A percentile compares a stretch with the other conserved stretches of the same genome.
Conservation (phyloP, 2,329 filamentous ascomycete genomes). For the Pseudovirgaria hyperparasitica region DNA sequence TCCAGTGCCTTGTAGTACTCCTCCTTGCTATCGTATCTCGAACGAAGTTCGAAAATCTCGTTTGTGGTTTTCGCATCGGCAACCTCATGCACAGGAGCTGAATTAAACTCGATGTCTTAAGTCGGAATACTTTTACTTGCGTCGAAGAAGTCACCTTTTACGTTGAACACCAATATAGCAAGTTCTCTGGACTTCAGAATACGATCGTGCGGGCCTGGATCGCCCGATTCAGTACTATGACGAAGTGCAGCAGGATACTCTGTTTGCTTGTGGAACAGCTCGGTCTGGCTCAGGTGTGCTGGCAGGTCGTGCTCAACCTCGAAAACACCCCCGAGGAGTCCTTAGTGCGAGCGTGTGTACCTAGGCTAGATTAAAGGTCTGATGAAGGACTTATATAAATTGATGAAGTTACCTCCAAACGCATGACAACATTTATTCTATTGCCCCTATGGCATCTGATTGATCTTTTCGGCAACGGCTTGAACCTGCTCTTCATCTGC, state of each 20-base stretch:
- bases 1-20: slow-evolving; percentile 31
- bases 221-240: slow-evolving; percentile 27
- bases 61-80: slow-evolving; percentile 31
- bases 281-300: slow-evolving; percentile 29
- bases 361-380: slow-evolving; percentile 8
- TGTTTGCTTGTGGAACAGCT: slow-evolving; percentile 21
- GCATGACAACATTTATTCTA: slow-evolving; percentile 30
- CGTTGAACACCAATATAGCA: slow-evolving; percentile 37
- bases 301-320: slow-evolving; percentile 30
- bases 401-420: slow-evolving; percentile 19
- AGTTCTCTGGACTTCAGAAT: slow-evolving; percentile 35
- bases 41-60: slow-evolving; percentile 31
- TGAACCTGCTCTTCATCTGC: slow-evolving; percentile 32
- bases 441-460: slow-evolving; percentile 31
- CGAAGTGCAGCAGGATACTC: slow-evolving; percentile 23
- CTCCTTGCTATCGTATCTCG: slow-evolving; percentile 24
- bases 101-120: slow-evolving; percentile 38
- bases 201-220: slow-evolving; percentile 23
- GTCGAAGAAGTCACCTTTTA: slow-evolving; percentile 30
- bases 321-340: slow-evolving; percentile 35
- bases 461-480: slow-evolving; percentile 33
- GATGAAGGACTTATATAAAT: neutral
- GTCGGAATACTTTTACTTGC: slow-evolving; percentile 23
- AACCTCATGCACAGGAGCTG: slow-evolving; percentile 34
- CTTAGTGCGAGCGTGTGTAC: slow-evolving; percentile 37